phyloP scores from a whole-genome alignment of 768 basidiomycete species.

The Naganishia onofrii region DNA sequence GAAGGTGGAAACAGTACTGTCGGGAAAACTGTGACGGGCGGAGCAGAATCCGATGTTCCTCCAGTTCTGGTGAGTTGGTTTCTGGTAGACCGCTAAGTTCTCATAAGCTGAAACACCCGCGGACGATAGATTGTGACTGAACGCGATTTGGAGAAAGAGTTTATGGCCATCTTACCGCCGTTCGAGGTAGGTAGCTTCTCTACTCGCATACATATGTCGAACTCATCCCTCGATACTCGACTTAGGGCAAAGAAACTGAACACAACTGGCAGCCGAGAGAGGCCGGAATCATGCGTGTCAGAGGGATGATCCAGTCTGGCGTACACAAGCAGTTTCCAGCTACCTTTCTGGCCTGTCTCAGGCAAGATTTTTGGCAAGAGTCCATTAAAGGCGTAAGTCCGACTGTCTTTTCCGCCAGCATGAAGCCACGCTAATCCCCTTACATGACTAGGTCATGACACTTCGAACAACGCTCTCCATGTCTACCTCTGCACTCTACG shows the following conservation, averaged over 20 bases:
- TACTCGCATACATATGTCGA: not conserved
- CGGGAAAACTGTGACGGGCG: not conserved
- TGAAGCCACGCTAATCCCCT: not conserved
- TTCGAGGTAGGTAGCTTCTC: constrained; percentile 64
- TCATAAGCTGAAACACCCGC: not conserved
- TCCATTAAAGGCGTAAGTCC: constrained; percentile 75
- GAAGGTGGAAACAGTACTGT: constrained; percentile 2
- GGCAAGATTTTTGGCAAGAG: constrained; percentile 73
- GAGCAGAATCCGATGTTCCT: constrained; percentile 21
- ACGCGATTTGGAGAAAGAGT: constrained; percentile 81
- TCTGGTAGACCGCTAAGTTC: too few relatives aligned
- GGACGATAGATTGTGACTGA: constrained; percentile 68
- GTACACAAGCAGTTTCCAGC: constrained; percentile 72
- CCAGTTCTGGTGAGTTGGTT: constrained; percentile 38
- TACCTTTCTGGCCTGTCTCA: constrained; percentile 69
- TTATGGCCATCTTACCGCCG: constrained; percentile 68
- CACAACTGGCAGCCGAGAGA: constrained; percentile 91
- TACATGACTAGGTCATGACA: constrained; percentile 66
- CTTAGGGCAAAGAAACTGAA: constrained; percentile 90
- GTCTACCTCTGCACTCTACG: constrained; percentile 73
- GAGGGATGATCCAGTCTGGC: constrained; percentile 86
- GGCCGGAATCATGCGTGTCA: constrained; percentile 68
- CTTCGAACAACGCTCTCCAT: constrained; percentile 84
- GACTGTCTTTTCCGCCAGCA: not conserved
- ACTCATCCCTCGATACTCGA: not conserved